Percentiles rank a stretch among this genome's conserved stretches.
These are phyloP conservation scores for Cryptosporidium sp. DNA, from an alignment of 169 alveolate genomes.

Conservation along the genomic window DNA sequence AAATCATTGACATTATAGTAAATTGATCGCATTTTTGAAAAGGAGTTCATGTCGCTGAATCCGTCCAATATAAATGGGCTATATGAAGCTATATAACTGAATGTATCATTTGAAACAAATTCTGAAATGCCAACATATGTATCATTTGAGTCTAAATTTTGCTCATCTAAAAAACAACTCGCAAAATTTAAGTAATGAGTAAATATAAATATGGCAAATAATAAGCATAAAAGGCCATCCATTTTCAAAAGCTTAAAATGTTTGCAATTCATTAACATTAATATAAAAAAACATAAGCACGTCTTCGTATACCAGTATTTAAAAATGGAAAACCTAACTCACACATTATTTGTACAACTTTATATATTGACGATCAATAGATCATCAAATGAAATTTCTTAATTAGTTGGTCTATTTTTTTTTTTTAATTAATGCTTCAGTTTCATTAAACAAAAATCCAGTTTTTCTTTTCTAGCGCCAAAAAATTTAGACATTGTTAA, in stretches of 20 bases:
- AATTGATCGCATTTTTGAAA: slow-evolving; percentile 31
- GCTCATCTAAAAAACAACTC: neutral
- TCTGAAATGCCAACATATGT: slow-evolving; percentile 32
- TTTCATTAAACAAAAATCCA: neutral
- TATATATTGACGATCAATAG: neutral
- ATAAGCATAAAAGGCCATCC: neutral
- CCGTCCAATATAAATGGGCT: slow-evolving; percentile 40
- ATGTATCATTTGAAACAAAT: slow-evolving; percentile 45
- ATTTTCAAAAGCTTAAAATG: neutral
- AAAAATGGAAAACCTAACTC: neutral
- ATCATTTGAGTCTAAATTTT: neutral
- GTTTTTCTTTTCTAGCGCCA: neutral
- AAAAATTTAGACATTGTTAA: neutral
- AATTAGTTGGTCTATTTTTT: neutral
- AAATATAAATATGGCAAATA: neutral
- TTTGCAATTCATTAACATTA: neutral
- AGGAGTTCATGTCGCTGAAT: slow-evolving; percentile 5
- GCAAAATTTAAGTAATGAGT: neutral
- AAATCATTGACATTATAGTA: slow-evolving; percentile 51
- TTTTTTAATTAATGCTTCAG: neutral
- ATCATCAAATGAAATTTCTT: neutral
- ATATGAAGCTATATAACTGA: slow-evolving; percentile 23
- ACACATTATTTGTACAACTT: slow-evolving; percentile 4
- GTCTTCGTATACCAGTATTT: neutral
- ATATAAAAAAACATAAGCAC: neutral